These are phyloP conservation scores for Nitzschia inconspicua DNA, from an alignment of 108 stramenopile species.

Conservation along the genomic window DNA sequence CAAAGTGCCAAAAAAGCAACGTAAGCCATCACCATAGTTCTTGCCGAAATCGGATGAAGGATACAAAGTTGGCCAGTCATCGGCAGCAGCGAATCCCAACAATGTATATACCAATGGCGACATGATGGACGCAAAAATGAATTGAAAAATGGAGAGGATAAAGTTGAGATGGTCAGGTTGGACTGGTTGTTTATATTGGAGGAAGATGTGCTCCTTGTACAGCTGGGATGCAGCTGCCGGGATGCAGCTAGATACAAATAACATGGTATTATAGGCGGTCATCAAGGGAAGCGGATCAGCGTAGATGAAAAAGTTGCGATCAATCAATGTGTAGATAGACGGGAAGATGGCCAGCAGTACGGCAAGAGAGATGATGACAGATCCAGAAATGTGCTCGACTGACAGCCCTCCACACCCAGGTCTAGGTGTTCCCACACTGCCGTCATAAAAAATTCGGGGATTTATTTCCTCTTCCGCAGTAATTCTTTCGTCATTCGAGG, in stretches of 20 bases:
- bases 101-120: slow-evolving; percentile 72
- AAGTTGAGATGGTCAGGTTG: slow-evolving; percentile 68
- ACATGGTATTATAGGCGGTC: slow-evolving; percentile 72
- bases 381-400: slow-evolving; percentile 57
- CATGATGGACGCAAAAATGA: slow-evolving; percentile 71
- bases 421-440: slow-evolving; percentile 21
- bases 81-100: slow-evolving; percentile 62
- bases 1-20: slow-evolving; percentile 71
- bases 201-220: slow-evolving; percentile 78
- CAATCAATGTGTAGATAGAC: slow-evolving; percentile 52
- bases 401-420: slow-evolving; percentile 70
- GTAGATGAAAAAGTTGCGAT: slow-evolving; percentile 52
- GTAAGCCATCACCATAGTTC: slow-evolving; percentile 67
- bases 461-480: no score
- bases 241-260: slow-evolving; percentile 61
- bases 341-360: slow-evolving; percentile 61
- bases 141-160: slow-evolving; percentile 67
- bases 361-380: slow-evolving; percentile 59
- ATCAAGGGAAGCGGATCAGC: slow-evolving; percentile 51
- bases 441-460: neutral
- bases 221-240: slow-evolving; percentile 77
- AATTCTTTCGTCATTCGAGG: no score
- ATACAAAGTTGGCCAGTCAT: slow-evolving; percentile 62
- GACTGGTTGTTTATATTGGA: slow-evolving; percentile 74
- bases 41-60: slow-evolving; percentile 61